Base-by-base conservation (phyloP, 495 filamentous ascomycete genomes). In the Jackrogersella multiformis region DNA sequence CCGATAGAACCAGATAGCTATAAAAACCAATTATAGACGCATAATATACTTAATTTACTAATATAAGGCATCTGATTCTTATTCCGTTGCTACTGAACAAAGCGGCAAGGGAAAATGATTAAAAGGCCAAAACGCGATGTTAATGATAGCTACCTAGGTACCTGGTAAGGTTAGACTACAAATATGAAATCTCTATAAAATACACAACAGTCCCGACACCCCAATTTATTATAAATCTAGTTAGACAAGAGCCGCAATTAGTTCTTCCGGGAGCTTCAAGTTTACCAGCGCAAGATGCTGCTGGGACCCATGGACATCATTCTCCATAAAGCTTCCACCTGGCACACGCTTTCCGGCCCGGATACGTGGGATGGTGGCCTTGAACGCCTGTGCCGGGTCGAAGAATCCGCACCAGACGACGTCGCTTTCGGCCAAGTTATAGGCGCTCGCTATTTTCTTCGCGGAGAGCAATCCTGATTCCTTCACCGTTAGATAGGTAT, bases 371-470 rank as follows among this genome's bases (percentile, higher is more conserved):
- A 81, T 79, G 9, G 80, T 82, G 12, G 65, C 77, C 61, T 82
- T 82, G 58, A 76, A 82, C 3, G 74, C 74, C 36, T 70, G 71
- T 15, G 79, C 81, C 30, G 78, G 81, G 24, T 82, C 80, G 63
- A 76, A 85, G 62, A 78, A 84, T 16, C 73, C 73, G 38, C 63
- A 76, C 56, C 63, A 73, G 5, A 82, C 55, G 18, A 84, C 73
- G 12, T 80, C 76, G 4, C 74, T 67, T 9, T 72, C 61, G 1
- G 60, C 35, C 8, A 83, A 6, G 10, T 73, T 63, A 26, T 77
- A 80, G 3, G 82, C 63, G 7, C 44, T 18, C 9, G 67, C 64
- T n/a, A 83, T 74, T 1, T 56, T 49, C 9, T 70, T 62, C 4
- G 41, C 13, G 6, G 66, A 77, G 7, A 85, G 62, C 1, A 82